phyloP scores from a whole-genome alignment of 306 rosid species.

The Lathyrus oleraceus region DNA sequence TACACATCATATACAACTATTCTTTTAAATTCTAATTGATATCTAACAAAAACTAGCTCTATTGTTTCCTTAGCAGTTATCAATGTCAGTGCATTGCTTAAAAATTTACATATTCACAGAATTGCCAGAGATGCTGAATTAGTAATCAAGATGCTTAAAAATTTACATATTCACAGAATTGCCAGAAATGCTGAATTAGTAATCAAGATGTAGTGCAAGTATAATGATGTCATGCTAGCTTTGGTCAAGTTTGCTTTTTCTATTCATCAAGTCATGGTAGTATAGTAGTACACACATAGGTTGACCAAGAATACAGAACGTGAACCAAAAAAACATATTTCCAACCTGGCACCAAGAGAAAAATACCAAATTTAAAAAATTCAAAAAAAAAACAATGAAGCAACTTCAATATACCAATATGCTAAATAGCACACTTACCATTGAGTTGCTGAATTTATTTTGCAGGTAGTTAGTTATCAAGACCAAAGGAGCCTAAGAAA shows the following conservation, averaged over 20 bases:
- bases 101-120: conserved; percentile 28
- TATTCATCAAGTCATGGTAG: conserved; percentile 91
- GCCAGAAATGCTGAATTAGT: conserved; percentile 11
- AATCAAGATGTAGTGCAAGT: conserved; percentile 15
- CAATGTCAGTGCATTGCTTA: conserved; percentile 15
- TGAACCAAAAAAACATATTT: conserved; percentile 92
- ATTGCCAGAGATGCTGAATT: conserved; percentile 15
- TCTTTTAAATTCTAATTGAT: neutral
- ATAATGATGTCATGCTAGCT: conserved; percentile 7
- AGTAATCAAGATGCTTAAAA: conserved; percentile 32
- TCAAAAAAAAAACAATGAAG: neutral
- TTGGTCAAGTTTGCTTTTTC: conserved; percentile 50
- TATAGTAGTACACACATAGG: conserved; percentile 92
- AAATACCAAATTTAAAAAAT: neutral
- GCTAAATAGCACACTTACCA: conserved; percentile 57
- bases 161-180: conserved; percentile 11
- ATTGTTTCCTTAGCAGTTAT: conserved; percentile 25
- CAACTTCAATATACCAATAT: conserved; percentile 13
- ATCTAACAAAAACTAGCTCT: neutral
- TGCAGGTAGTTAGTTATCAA: conserved; percentile 80
- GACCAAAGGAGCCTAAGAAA: conserved; percentile 74
- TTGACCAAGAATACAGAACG: conserved; percentile 87
- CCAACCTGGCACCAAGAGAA: conserved; percentile 62
- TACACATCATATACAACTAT: conserved; percentile 43
- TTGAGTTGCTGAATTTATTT: conserved; percentile 71